These are phyloP conservation scores for Populus tremula DNA, from an alignment of 345 rosid species.

Conservation along the genomic window DNA sequence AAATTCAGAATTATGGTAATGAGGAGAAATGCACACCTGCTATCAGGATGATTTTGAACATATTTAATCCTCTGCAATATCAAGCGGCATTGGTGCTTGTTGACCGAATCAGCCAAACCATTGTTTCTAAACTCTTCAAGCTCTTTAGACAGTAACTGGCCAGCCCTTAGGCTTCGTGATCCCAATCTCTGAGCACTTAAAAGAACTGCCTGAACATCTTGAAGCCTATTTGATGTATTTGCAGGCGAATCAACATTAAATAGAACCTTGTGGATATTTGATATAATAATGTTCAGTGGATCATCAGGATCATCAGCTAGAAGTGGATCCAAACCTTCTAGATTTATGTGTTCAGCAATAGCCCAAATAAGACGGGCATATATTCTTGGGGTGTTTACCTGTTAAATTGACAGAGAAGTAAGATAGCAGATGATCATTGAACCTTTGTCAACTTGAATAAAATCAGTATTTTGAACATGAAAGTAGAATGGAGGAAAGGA, in stretches of 20 bases:
- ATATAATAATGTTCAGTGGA: conserved; percentile 72
- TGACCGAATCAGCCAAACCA: conserved; percentile 82
- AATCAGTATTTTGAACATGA: neutral
- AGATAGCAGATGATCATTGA: neutral
- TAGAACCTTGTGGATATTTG: conserved; percentile 82
- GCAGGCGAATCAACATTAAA: conserved; percentile 80
- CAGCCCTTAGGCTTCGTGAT: conserved; percentile 82
- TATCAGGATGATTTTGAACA: conserved; percentile 62
- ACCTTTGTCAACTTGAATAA: neutral
- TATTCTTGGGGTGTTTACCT: conserved; percentile 80
- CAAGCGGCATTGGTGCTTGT: conserved; percentile 89
- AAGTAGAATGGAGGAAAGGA: neutral
- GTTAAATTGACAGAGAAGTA: conserved; percentile 25
- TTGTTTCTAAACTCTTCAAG: conserved; percentile 88
- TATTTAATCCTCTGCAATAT: conserved; percentile 90
- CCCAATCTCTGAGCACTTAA: conserved; percentile 84
- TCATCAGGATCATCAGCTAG: conserved; percentile 98
- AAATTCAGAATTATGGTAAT: neutral
- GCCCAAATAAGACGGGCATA: conserved; percentile 87
- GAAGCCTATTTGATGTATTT: conserved; percentile 71
- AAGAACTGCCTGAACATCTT: conserved; percentile 94
- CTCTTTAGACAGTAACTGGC: conserved; percentile 73
- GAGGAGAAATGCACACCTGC: conserved; percentile 45
- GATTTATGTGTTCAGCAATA: conserved; percentile 83
- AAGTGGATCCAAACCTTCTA: conserved; percentile 97